A percentile compares a stretch with the other conserved stretches of the same genome.
phyloP scores from a whole-genome alignment of 106 monocot species.

The Allium sativum region DNA sequence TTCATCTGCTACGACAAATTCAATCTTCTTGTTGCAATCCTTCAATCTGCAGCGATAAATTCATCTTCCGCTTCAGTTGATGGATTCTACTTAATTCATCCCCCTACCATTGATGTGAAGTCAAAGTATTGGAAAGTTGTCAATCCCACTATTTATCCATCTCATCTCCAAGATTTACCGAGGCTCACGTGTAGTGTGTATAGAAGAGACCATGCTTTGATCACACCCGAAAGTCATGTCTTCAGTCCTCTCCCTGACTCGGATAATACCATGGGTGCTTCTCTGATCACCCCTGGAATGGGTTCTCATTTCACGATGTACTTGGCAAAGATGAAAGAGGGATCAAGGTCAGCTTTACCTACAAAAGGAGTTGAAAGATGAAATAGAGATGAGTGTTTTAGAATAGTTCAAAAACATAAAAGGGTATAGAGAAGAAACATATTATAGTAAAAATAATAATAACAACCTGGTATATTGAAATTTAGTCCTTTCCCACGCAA shows the following conservation, averaged over 20 bases:
- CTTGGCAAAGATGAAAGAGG: slow-evolving; percentile 84
- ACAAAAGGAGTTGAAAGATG: slow-evolving; percentile 74
- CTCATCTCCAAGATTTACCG: slow-evolving; percentile 79
- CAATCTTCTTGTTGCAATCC: too few relatives aligned
- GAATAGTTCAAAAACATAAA: too few relatives aligned
- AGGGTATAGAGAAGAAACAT: too few relatives aligned
- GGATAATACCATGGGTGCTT: slow-evolving; percentile 81
- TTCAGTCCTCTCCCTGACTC: slow-evolving; percentile 83
- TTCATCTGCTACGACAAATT: too few relatives aligned
- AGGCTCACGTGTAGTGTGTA: slow-evolving; percentile 86
- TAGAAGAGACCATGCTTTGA: slow-evolving; percentile 74
- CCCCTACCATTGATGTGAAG: not conserved
- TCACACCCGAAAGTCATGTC: slow-evolving; percentile 92
- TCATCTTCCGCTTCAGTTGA: slow-evolving; percentile 1
- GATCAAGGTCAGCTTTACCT: slow-evolving; percentile 51
- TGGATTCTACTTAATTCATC: slow-evolving; percentile 36
- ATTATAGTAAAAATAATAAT: too few relatives aligned
- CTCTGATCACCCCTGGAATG: slow-evolving; percentile 76
- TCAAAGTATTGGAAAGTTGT: slow-evolving; percentile 65
- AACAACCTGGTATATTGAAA: slow-evolving; percentile 12
- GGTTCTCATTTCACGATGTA: slow-evolving; percentile 92
- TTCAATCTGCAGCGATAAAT: not conserved
- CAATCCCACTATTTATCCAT: slow-evolving; percentile 77
- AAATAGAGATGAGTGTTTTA: too few relatives aligned
- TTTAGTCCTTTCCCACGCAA: slow-evolving; percentile 49